Conservation (phyloP, 1,284 basidiomycete species). For the Apiotrichum mycotoxinovorans region DNA sequence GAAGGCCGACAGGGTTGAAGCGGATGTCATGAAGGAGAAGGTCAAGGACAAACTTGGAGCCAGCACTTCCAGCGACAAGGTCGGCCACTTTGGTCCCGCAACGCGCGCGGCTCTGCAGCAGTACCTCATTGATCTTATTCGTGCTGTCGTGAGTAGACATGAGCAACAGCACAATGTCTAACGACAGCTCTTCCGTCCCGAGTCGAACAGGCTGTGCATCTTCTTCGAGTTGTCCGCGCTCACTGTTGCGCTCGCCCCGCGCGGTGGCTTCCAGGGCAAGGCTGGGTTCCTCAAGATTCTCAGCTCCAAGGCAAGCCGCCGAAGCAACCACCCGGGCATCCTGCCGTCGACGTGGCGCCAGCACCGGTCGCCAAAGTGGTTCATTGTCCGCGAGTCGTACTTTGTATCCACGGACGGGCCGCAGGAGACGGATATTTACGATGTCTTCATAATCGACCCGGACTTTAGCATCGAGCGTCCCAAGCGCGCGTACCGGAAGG, state of each 20-base stretch:
- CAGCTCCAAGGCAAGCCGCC: slow-evolving; percentile 50
- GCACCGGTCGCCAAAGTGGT: slow-evolving; percentile 79
- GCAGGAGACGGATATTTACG: slow-evolving; percentile 77
- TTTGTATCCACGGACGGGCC: slow-evolving; percentile 83
- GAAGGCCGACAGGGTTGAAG: not conserved
- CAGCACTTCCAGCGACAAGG: slow-evolving; percentile 13
- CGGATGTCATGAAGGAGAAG: slow-evolving; percentile 4
- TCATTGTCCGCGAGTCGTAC: slow-evolving; percentile 88
- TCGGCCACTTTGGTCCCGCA: slow-evolving; percentile 61
- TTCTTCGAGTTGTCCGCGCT: slow-evolving; percentile 93
- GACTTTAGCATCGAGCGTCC: slow-evolving; percentile 77
- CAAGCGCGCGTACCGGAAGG: slow-evolving; percentile 46
- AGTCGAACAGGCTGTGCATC: slow-evolving; percentile 84
- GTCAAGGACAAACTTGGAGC: not conserved
- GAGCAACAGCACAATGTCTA: too few relatives aligned
- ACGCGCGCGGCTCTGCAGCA: slow-evolving; percentile 79
- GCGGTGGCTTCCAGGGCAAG: slow-evolving; percentile 75
- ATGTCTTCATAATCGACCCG: slow-evolving; percentile 88
- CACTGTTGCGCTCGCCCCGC: slow-evolving; percentile 75
- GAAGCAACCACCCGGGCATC: slow-evolving; percentile 51
- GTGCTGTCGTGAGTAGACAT: slow-evolving; percentile 67
- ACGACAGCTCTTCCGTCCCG: slow-evolving; percentile 87
- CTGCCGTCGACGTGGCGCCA: slow-evolving; percentile 58
- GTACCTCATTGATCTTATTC: slow-evolving; percentile 84
- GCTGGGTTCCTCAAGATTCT: slow-evolving; percentile 71